A percentile compares a stretch with the other conserved stretches of the same genome.
Conservation (phyloP, 352 stramenopile genomes). For the Poterioochromonas sp. region DNA sequence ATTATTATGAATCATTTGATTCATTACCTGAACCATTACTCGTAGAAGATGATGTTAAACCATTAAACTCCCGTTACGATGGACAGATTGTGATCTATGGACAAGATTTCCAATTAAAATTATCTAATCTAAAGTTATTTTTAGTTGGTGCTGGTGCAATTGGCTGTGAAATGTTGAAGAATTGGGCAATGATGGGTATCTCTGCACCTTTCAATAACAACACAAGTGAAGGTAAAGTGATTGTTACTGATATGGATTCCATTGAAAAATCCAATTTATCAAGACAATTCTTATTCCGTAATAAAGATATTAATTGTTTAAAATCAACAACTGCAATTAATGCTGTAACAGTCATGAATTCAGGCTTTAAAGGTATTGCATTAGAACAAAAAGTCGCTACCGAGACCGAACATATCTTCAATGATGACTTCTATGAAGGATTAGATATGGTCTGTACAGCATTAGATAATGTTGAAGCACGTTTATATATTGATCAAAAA, state of each 20-base stretch:
- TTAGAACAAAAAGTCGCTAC: constrained; percentile 63
- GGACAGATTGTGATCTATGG: constrained; percentile 78
- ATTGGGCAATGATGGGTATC: constrained; percentile 98
- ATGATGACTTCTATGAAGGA: constrained; percentile 96
- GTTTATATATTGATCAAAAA: constrained; percentile 91
- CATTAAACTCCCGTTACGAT: constrained; percentile 67
- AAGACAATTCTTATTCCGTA: constrained; percentile 96
- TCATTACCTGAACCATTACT: constrained; percentile 70
- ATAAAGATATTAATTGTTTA: constrained; percentile 43
- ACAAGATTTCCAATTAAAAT: constrained; percentile 53
- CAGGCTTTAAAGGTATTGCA: constrained; percentile 73
- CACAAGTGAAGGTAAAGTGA: constrained; percentile 45
- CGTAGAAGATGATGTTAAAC: constrained; percentile 45
- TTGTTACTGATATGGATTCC: constrained; percentile 97
- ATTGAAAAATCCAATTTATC: constrained; percentile 99
- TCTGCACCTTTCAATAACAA: constrained; percentile 33
- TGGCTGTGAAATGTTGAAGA: constrained; percentile 99
- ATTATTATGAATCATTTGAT: constrained; percentile 97
- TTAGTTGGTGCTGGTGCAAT: constrained; percentile 91
- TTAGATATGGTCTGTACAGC: constrained; percentile 93
- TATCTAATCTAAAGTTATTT: not conserved
- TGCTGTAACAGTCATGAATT: constrained; percentile 89
- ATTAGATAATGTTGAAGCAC: constrained; percentile 98
- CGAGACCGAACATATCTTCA: constrained; percentile 94
- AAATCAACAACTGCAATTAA: constrained; percentile 86